Conservation (phyloP, 148 eudicot species). For the Chenopodium quinoa region DNA sequence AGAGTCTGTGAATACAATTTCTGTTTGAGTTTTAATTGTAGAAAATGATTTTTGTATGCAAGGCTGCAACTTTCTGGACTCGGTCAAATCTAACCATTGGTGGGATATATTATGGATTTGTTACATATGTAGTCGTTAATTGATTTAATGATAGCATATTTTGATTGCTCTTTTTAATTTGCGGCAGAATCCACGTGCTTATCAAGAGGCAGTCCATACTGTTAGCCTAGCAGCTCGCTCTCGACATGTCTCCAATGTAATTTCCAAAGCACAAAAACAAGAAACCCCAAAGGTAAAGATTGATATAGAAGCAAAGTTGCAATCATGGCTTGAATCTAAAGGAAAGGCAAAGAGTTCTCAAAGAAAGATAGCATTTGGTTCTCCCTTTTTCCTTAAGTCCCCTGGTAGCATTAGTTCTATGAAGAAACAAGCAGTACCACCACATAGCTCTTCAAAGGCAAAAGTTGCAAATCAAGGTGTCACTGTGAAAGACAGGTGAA, state of each 20-base stretch:
- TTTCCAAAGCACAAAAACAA: conserved; percentile 50
- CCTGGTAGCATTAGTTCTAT: conserved; percentile 47
- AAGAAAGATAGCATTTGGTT: conserved; percentile 36
- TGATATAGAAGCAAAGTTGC: conserved; percentile 87
- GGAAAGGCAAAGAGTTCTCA: conserved; percentile 69
- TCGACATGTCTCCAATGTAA: conserved; percentile 62
- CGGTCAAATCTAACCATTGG: neutral
- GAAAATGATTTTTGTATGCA: neutral
- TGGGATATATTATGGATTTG: neutral
- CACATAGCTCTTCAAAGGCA: conserved; percentile 36
- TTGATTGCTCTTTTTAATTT: conserved; percentile 14
- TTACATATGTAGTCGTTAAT: neutral
- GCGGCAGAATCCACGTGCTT: conserved; percentile 77
- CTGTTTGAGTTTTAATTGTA: neutral
- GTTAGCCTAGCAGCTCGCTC: conserved; percentile 94
- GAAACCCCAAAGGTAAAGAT: conserved; percentile 56
- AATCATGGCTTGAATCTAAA: conserved; percentile 85
- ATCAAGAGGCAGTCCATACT: conserved; percentile 84
- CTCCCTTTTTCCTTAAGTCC: conserved; percentile 46
- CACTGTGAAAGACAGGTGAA: conserved; percentile 43
- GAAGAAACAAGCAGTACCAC: conserved; percentile 35
- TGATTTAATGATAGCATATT: neutral
- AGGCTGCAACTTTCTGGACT: neutral
- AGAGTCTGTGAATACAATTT: neutral
- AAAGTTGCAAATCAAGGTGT: conserved; percentile 32